phyloP scores from a whole-genome alignment of 2,329 filamentous ascomycete species.

The Neonectria hederae region DNA sequence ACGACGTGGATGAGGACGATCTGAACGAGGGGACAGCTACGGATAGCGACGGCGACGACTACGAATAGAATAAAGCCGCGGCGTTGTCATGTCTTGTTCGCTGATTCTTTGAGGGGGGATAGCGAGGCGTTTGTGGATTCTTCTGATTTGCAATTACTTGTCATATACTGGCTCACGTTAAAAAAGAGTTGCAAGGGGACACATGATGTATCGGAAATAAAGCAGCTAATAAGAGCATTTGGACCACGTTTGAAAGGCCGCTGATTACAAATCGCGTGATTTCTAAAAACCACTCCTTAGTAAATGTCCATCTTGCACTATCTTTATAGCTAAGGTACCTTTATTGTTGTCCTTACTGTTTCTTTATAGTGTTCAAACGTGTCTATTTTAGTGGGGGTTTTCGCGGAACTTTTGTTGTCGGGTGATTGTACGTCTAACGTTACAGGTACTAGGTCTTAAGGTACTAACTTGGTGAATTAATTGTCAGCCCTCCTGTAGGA shows the following conservation, averaged over 20 bases:
- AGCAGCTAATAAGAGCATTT: not conserved
- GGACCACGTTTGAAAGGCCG: not conserved
- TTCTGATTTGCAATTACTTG: not conserved
- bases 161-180: not conserved
- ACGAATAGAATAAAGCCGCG: slow-evolving; percentile 43
- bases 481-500: not conserved
- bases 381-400: too few relatives aligned
- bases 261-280: too few relatives aligned
- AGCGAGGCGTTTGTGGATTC: slow-evolving; percentile 28
- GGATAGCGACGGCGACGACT: slow-evolving; percentile 56
- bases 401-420: too few relatives aligned
- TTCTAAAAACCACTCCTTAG: too few relatives aligned
- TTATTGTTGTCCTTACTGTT: too few relatives aligned
- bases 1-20: slow-evolving; percentile 57
- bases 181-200: not conserved
- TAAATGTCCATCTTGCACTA: too few relatives aligned
- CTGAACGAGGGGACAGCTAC: slow-evolving; percentile 63
- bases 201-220: not conserved
- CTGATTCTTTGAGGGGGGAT: not conserved
- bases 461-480: not conserved
- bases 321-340: too few relatives aligned
- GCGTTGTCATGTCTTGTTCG: not conserved
- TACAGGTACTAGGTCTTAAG: not conserved
- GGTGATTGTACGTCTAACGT: too few relatives aligned
- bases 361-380: too few relatives aligned